Evolutionary conservation across 495 filamentous ascomycete species (phyloP).

Genomic region (Cercophora scortea): DNA sequence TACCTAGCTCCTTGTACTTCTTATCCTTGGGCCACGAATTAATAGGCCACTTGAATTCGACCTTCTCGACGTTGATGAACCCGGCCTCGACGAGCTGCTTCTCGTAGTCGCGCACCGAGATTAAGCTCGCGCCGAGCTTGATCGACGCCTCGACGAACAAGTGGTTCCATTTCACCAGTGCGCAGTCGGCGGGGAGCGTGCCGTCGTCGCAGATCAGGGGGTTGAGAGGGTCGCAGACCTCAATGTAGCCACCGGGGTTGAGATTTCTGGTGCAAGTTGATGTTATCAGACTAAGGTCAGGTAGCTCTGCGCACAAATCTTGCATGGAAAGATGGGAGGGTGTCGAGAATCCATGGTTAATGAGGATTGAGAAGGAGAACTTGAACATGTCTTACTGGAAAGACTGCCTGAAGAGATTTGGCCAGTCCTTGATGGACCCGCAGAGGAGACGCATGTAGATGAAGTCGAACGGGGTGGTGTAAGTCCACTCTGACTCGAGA

Average conservation of each 20-base stretch:
- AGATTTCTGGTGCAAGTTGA: constrained; percentile 7
- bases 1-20: constrained; percentile 41
- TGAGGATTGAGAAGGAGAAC: no score
- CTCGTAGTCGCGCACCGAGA: constrained; percentile 5
- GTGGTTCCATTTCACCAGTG: constrained; percentile 16
- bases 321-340: no score
- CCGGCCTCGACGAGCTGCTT: constrained; percentile 14
- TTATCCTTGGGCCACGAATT: constrained; percentile 37
- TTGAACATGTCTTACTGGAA: no score
- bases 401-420: constrained; percentile 19
- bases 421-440: constrained; percentile 35
- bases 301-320: no score
- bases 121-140: constrained; percentile 15
- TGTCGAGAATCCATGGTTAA: no score
- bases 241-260: constrained; percentile 33
- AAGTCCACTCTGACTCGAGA: constrained; percentile 35
- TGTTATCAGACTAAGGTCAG: no score
- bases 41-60: constrained; percentile 26
- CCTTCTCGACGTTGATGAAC: constrained; percentile 18
- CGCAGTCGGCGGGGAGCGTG: constrained; percentile 14
- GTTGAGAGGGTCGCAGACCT: constrained; percentile 15
- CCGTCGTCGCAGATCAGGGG: constrained; percentile 16
- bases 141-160: constrained; percentile 15
- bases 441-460: constrained; percentile 37
- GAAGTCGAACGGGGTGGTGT: constrained; percentile 35